Evolutionary conservation across 2,329 filamentous ascomycete species (phyloP), one percentile per base, ranked within the genome.

Genomic region (Epicoccum nigrum): DNA sequence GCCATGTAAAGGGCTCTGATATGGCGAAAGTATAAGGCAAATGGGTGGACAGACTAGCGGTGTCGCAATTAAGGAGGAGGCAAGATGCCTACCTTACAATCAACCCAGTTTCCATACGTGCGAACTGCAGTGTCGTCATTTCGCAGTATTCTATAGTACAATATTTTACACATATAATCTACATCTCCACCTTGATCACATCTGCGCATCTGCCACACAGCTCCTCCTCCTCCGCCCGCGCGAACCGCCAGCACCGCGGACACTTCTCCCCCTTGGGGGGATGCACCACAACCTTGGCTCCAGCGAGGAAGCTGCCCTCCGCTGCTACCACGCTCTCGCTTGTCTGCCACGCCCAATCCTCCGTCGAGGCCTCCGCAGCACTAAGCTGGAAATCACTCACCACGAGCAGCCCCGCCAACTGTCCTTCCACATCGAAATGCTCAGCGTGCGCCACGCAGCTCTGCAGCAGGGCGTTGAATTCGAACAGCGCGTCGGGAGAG

Each of bases 191-290:
- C 32, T 46, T 54, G 7, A 93, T 81, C 28, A 87, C 83, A 11
- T 84, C 81, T 23, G 86, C 84, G 70, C 93, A 97, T 67, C 91
- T 79, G 40, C 73, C 74, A 72, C 93, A 97, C 15, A 96, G 75
- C 31, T 77, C 72, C 15, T 88, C 84, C 60, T 87, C 81, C 39
- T 75, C 74, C n/a, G 82, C 77, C n/a, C 88, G 86, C 19, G 88
- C 81, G 71, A 90, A 96, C 55, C 88, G 84, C 94, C 94, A 99
- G 75, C 94, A 99, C 42, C 94, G 81, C 1, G 84, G 81, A 70
- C 94, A 99, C 73, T 97, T 99, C 38, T 80, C 75, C 11, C 76
- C 73, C 12, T 71, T 70, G 0, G 86, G 80, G 8, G 80, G 74
- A 39, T 71, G 54, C 4, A 77, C 67, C 31, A 63, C 58, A 17